A percentile compares a stretch with the other conserved stretches of the same genome.
Conservation (phyloP, 2,329 filamentous ascomycete species). For the Sphaerulina vaccinii region DNA sequence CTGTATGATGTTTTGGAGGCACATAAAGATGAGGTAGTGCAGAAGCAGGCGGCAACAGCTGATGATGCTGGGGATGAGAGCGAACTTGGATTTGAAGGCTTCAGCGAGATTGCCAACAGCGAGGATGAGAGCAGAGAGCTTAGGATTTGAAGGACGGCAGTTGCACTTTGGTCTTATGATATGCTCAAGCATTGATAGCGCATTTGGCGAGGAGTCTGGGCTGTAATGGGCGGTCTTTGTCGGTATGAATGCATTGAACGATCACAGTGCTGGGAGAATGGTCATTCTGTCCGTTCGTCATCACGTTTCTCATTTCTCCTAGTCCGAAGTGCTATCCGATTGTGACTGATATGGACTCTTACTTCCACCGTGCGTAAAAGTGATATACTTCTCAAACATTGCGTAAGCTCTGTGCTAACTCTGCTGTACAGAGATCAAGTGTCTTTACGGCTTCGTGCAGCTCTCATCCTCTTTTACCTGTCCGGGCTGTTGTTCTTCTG, state of each 20-base stretch:
- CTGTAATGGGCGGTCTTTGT: background rate
- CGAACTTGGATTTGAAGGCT: slow-evolving; percentile 36
- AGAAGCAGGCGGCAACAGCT: slow-evolving; percentile 59
- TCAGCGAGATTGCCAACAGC: slow-evolving; percentile 32
- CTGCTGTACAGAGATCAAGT: too few species aligned
- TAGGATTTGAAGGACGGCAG: background rate
- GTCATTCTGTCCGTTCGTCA: too few species aligned
- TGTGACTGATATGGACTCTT: background rate
- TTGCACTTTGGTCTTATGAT: too few species aligned
- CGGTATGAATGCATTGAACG: background rate
- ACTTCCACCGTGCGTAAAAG: too few species aligned
- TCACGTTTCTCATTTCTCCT: too few species aligned
- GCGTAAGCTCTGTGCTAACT: too few species aligned
- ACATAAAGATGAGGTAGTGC: slow-evolving; percentile 65
- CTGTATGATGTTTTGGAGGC: slow-evolving; percentile 82
- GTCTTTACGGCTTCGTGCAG: too few species aligned
- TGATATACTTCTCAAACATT: too few species aligned
- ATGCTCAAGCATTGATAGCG: background rate
- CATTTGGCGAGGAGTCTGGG: background rate
- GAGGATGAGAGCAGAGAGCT: slow-evolving; percentile 15
- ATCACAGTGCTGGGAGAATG: background rate
- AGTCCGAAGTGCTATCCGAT: background rate
- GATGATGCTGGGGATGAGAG: slow-evolving; percentile 44
- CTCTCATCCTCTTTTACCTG: too few species aligned
- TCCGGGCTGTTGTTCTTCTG: too few species aligned